Conservation (phyloP, 2,329 filamentous ascomycete species). For the Neofusicoccum umdonicola region DNA sequence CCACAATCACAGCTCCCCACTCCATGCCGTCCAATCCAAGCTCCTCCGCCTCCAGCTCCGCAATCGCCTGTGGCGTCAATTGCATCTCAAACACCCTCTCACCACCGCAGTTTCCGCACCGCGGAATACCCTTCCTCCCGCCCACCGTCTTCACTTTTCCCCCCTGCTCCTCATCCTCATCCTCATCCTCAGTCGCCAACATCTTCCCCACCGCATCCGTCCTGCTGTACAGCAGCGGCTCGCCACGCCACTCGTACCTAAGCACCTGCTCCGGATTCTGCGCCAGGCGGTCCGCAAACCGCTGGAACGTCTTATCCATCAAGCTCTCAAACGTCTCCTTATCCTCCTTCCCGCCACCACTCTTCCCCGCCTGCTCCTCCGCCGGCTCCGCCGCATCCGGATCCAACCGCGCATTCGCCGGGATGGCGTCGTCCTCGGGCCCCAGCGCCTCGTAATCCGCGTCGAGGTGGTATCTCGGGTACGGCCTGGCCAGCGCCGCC, state of each 20-base stretch:
- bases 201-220: constrained; percentile 69
- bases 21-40: constrained; percentile 80
- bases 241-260: constrained; percentile 49
- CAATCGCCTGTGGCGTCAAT: constrained; percentile 85
- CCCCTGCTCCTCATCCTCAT: neutral
- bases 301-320: constrained; percentile 51
- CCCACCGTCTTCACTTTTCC: constrained; percentile 31
- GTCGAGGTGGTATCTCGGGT: constrained; percentile 75
- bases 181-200: constrained; percentile 42
- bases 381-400: constrained; percentile 30
- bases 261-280: constrained; percentile 53
- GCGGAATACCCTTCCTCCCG: constrained; percentile 57
- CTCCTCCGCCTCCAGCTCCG: constrained; percentile 77
- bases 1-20: constrained; percentile 90
- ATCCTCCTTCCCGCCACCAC: constrained; percentile 37
- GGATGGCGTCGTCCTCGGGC: constrained; percentile 49
- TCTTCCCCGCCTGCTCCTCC: constrained; percentile 19
- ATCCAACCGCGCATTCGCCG: constrained; percentile 45
- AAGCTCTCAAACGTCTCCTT: constrained; percentile 49
- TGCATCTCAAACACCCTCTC: constrained; percentile 86
- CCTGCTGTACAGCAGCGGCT: constrained; percentile 72
- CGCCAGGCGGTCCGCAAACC: constrained; percentile 50
- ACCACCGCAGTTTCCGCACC: constrained; percentile 73
- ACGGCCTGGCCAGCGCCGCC: constrained; percentile 61
- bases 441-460: constrained; percentile 90